Percentiles rank a stretch among this genome's conserved stretches.
These are phyloP conservation scores for Ophiostoma perfectum DNA, from an alignment of 2,329 filamentous ascomycete genomes.

Conservation along the genomic window DNA sequence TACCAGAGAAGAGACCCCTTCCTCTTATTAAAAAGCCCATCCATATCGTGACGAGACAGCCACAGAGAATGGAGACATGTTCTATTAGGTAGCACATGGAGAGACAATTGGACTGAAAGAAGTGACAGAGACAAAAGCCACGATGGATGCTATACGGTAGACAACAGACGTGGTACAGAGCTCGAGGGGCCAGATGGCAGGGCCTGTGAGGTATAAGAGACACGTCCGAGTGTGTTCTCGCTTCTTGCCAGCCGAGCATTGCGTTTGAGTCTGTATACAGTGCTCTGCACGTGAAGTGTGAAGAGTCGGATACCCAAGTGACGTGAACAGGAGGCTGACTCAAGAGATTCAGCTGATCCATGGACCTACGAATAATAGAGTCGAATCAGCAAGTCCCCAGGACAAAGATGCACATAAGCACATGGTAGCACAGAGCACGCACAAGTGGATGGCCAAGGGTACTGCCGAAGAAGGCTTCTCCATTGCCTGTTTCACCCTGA, in stretches of 20 bases:
- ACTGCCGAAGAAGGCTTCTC: neutral
- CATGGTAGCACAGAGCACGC: neutral
- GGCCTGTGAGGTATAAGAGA: too few relatives aligned
- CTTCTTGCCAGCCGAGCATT: too few relatives aligned
- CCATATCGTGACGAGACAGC: neutral
- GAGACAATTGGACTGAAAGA: neutral
- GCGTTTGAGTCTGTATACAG: too few relatives aligned
- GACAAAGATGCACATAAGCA: neutral
- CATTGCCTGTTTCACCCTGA: neutral
- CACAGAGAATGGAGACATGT: neutral
- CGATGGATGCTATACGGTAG: neutral
- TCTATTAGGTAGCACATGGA: conserved; percentile 3
- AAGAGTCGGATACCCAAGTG: too few relatives aligned
- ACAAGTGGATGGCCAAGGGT: neutral
- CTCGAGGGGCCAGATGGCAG: too few relatives aligned
- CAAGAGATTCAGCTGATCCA: too few relatives aligned
- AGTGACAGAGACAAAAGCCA: neutral
- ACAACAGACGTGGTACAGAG: neutral
- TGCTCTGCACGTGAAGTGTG: too few relatives aligned
- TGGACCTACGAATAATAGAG: neutral
- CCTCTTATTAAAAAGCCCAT: too few relatives aligned
- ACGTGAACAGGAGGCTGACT: too few relatives aligned
- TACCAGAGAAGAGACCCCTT: neutral
- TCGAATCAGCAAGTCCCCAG: too few relatives aligned
- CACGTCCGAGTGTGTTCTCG: too few relatives aligned